Conservation (phyloP, 139 green algal species). For the Closterium sp. region DNA sequence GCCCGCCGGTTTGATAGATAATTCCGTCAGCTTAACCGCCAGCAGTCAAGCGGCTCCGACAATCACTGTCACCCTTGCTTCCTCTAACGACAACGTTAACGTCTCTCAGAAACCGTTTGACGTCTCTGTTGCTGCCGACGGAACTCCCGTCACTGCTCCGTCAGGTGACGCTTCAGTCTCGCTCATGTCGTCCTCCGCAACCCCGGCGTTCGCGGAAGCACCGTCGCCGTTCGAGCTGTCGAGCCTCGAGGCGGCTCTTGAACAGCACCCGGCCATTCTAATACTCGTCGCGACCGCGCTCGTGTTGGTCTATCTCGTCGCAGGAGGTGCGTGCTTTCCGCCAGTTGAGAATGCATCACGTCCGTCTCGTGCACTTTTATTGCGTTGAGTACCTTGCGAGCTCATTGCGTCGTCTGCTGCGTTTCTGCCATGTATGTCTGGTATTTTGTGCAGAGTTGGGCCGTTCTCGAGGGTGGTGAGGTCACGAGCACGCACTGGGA, state of each 20-base stretch:
- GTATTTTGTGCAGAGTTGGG: not conserved
- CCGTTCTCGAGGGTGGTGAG: not conserved
- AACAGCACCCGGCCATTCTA: not conserved
- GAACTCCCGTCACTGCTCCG: not conserved
- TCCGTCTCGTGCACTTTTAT: not conserved
- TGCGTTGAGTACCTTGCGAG: not conserved
- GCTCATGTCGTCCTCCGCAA: not conserved
- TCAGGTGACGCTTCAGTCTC: too few species aligned
- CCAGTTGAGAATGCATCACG: not conserved
- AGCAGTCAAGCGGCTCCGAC: not conserved
- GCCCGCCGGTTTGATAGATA: too few species aligned
- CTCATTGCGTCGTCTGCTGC: not conserved
- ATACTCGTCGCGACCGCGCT: not conserved
- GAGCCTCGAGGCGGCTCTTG: not conserved
- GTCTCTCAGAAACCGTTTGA: not conserved
- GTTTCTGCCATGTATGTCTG: not conserved
- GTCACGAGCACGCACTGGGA: not conserved
- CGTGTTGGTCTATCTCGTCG: not conserved
- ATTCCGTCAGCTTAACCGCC: too few species aligned
- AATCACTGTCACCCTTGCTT: not conserved
- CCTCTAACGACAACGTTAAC: not conserved
- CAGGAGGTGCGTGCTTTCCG: not conserved
- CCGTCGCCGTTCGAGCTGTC: not conserved
- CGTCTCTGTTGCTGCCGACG: not conserved
- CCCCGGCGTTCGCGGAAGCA: not conserved